These are phyloP conservation scores for Alternaria sp. DNA, from an alignment of 2,329 filamentous ascomycete species.

Conservation along the genomic window DNA sequence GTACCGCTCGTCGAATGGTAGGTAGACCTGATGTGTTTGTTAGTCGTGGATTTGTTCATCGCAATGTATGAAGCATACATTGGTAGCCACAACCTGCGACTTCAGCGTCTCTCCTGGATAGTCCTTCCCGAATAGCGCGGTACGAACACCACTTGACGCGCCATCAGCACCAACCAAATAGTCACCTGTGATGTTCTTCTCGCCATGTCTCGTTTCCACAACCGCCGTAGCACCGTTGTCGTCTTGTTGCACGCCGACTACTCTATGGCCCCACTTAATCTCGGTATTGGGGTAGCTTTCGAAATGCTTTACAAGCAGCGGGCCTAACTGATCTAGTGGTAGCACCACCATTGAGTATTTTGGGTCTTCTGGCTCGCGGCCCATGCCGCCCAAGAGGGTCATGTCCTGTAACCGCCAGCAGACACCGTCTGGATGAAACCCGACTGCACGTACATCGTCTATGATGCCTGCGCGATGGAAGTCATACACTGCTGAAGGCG, in stretches of 20 bases:
- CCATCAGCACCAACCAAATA: conserved; percentile 50
- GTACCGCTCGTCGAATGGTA: conserved; percentile 64
- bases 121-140: conserved; percentile 45
- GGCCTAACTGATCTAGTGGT: conserved; percentile 43
- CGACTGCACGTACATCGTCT: conserved; percentile 57
- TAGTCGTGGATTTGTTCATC: not conserved
- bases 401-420: conserved; percentile 56
- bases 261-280: conserved; percentile 45
- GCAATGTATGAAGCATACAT: conserved; percentile 54
- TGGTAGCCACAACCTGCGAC: conserved; percentile 68
- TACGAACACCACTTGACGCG: conserved; percentile 46
- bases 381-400: conserved; percentile 45
- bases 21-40: conserved; percentile 62
- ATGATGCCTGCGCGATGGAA: conserved; percentile 68
- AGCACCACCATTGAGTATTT: conserved; percentile 44
- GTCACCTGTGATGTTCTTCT: conserved; percentile 39
- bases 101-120: conserved; percentile 69
- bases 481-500: conserved; percentile 65
- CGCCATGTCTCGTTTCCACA: conserved; percentile 37
- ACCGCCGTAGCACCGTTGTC: conserved; percentile 40
- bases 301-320: conserved; percentile 42
- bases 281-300: conserved; percentile 38
- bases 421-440: conserved; percentile 55
- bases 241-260: conserved; percentile 45
- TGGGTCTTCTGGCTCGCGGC: conserved; percentile 39